A percentile compares a stretch with the other conserved stretches of the same genome.
These are phyloP conservation scores for Grosmannia serpens DNA, from an alignment of 2,329 filamentous ascomycete genomes.

Conservation along the genomic window DNA sequence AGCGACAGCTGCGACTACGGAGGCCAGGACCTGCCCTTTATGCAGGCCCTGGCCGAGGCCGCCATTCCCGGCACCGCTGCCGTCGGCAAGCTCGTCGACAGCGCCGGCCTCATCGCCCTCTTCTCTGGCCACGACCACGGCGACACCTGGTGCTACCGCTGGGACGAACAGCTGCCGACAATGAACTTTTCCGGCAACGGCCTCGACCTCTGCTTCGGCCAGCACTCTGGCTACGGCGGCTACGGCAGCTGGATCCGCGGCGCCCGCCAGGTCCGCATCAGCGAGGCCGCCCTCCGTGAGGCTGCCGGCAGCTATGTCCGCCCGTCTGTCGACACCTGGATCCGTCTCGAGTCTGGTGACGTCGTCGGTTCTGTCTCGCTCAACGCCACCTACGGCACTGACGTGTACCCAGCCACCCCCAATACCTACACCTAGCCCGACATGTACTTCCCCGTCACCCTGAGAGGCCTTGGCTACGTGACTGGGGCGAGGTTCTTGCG, in stretches of 20 bases:
- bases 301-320: not conserved
- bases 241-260: conserved; percentile 56
- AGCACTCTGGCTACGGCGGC: conserved; percentile 59
- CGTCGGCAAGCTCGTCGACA: conserved; percentile 29
- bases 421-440: conserved; percentile 9
- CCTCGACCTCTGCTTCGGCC: conserved; percentile 32
- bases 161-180: conserved; percentile 15
- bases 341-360: conserved; percentile 35
- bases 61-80: not conserved
- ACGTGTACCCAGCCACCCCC: conserved; percentile 28
- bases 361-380: conserved; percentile 32
- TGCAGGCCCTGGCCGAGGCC: conserved; percentile 40
- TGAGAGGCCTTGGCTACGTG: no score
- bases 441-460: no score
- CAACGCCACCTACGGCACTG: conserved; percentile 39
- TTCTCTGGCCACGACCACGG: conserved; percentile 52
- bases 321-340: conserved; percentile 34
- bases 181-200: conserved; percentile 25
- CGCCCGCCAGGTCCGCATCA: conserved; percentile 16
- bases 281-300: conserved; percentile 12
- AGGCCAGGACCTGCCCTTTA: conserved; percentile 41
- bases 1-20: conserved; percentile 21
- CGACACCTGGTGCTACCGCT: conserved; percentile 36
- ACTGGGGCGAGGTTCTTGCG: no score
- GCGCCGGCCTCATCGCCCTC: conserved; percentile 35